Percentiles rank a stretch among this genome's conserved stretches.
These are phyloP conservation scores for Nitzschia inconspicua DNA, from an alignment of 108 stramenopile genomes.

Conservation along the genomic window DNA sequence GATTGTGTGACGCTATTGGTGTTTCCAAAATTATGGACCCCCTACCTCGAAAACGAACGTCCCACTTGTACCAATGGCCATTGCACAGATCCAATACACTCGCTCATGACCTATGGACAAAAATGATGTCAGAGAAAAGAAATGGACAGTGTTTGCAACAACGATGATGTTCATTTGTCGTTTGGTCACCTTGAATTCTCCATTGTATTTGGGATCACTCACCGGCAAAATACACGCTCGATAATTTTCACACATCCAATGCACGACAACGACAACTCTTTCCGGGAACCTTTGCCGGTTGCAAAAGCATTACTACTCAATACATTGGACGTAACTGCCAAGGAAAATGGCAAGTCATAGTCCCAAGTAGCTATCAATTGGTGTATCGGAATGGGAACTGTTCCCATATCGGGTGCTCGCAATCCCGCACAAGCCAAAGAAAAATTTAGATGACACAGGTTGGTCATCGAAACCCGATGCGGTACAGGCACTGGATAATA, in stretches of 20 bases:
- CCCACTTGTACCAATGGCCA: conserved; percentile 65
- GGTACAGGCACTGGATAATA: conserved; percentile 63
- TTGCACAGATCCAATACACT: conserved; percentile 80
- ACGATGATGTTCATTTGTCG: conserved; percentile 63
- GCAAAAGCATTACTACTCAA: conserved; percentile 48
- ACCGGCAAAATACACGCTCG: conserved; percentile 72
- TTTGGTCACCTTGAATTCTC: conserved; percentile 72
- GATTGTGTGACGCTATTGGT: conserved; percentile 71
- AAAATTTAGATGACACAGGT: conserved; percentile 52
- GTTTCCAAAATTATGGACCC: conserved; percentile 78
- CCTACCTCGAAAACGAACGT: conserved; percentile 62
- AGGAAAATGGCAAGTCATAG: conserved; percentile 57
- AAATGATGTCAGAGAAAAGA: too few species aligned
- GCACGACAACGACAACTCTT: conserved; percentile 67
- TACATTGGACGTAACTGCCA: conserved; percentile 59
- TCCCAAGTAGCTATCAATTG: conserved; percentile 88
- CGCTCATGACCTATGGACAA: conserved; percentile 65
- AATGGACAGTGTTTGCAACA: conserved; percentile 66
- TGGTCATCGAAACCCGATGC: conserved; percentile 51
- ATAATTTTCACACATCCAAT: conserved; percentile 61
- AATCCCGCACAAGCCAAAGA: conserved; percentile 64
- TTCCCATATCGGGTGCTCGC: conserved; percentile 78
- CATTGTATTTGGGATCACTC: conserved; percentile 75
- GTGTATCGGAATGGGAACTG: conserved; percentile 76
- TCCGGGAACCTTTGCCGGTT: conserved; percentile 71